Base-by-base conservation (phyloP, 2,329 filamentous ascomycete species). In the Sphaceloma murrayae region DNA sequence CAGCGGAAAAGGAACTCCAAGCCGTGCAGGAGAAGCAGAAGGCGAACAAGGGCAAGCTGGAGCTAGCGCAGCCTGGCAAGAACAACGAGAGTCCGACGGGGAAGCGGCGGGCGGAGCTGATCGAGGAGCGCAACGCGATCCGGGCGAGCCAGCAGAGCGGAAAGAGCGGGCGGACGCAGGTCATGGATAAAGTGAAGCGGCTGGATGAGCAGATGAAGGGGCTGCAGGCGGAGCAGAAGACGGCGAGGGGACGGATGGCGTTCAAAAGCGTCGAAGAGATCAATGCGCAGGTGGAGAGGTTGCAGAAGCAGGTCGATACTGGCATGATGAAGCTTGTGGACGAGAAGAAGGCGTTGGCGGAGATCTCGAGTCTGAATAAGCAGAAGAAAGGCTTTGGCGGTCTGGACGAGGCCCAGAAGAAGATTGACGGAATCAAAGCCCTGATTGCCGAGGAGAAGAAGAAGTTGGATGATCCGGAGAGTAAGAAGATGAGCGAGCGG, bases 311-410 rank as follows among this genome's bases (percentile, higher is more conserved):
- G 62, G 87, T 96, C 55, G 85, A 94, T 63, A 76, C 79, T 26
- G 89, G 89, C 52, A 82, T 76, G 62, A 88, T 98, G 82, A 94
- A 88, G 69, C 72, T 98, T 42, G 91, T 96, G 8, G 91, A 98
- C 56, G 91, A 96, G 77, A 93, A 86, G 74, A 96, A 95, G 75
- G 80, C 85, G 6, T 73, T 96, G 14, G 69, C 75, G 40, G 86
- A 95, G 57, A 81, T 94, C 56, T 84, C 82, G 38, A 81, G 69
- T 62, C 70, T 96, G 53, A 81, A 83, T 65, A 94, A 93, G 72
- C 76, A 83, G 58, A 85, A 85, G 69, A 96, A 95, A 78, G 82
- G 78, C 66, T 95, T 98, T 62, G 78, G 80, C 47, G 77, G 79
- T 50, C 82, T 96, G 58, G 86, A 94, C 48, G 79, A 83, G 48